These are phyloP conservation scores for Hypoxylon cercidicola DNA, from an alignment of 495 filamentous ascomycete genomes.

Conservation along the genomic window DNA sequence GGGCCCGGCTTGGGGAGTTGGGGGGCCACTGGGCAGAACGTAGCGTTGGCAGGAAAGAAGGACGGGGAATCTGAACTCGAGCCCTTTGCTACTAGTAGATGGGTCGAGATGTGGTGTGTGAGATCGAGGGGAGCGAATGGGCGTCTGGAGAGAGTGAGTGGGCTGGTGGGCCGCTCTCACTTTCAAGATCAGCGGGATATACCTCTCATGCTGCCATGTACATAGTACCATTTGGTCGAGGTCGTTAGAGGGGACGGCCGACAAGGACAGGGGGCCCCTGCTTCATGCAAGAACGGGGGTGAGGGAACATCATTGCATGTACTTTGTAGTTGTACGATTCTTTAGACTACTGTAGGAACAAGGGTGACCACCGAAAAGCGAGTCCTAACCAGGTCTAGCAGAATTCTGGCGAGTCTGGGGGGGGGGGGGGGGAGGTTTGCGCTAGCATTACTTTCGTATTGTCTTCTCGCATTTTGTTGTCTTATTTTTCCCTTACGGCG, in stretches of 20 bases:
- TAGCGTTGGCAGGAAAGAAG: constrained; percentile 8
- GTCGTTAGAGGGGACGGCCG: constrained; percentile 31
- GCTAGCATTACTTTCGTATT: constrained; percentile 24
- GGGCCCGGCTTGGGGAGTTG: constrained; percentile 34
- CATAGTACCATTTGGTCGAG: constrained; percentile 31
- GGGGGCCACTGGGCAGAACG: constrained; percentile 22
- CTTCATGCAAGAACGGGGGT: constrained; percentile 35
- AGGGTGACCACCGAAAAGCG: constrained; percentile 35
- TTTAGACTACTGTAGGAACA: constrained; percentile 41
- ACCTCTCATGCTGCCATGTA: constrained; percentile 32
- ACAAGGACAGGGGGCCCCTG: constrained; percentile 33
- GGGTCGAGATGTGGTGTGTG: constrained; percentile 32
- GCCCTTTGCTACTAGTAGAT: constrained; percentile 19
- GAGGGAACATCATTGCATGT: constrained; percentile 33
- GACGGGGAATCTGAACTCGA: constrained; percentile 32
- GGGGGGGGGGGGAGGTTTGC: constrained; percentile 7
- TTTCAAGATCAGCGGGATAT: constrained; percentile 44
- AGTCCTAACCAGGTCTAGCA: constrained; percentile 38
- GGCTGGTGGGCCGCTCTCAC: constrained; percentile 31
- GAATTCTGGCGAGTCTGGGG: constrained; percentile 27
- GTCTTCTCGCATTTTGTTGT: constrained; percentile 8
- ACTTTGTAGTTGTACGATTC: constrained; percentile 27
- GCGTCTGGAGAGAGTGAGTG: constrained; percentile 11
- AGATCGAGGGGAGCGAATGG: constrained; percentile 38
- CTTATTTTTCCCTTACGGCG: background rate